Evolutionary conservation across 2,329 filamentous ascomycete species (phyloP), one percentile per base, ranked within the genome.

Genomic region (Talaromyces islandicus): DNA sequence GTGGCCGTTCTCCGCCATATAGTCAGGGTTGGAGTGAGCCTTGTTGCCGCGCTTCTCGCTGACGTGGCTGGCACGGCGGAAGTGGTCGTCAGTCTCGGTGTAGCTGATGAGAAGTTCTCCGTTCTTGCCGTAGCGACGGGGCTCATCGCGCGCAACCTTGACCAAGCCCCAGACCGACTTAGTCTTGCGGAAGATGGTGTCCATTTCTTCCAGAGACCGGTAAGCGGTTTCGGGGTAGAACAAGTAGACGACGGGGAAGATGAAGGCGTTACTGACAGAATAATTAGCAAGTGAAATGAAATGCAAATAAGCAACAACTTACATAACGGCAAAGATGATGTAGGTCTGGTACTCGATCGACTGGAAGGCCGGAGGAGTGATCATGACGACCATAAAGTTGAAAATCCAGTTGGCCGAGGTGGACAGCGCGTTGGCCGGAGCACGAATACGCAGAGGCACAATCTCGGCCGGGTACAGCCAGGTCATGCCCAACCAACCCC

Each of bases 311-410:
- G 46, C 14, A 38, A 21, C 4, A 57, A 67, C 77, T 69, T 70
- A 79, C 75, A 78, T 84, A 41, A 81, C 80, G 27, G 80, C 81
- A 62, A 83, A 83, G 64, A 83, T 81, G 55, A 83, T 78, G 67
- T 85, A 85, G 2, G 82, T 85, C 62, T 78, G 72, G 65, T 83
- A 85, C 0, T 73, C 71, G 60, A 85, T 85, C 60, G 78, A 82
- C 9, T 75, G 71, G 63, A 88, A 84, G 5, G 85, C 83, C 7
- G 84, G 79, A 0, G 85, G 85, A 0, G 85, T 86, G 56, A 88
- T 83, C 81, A 87, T 86, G 55, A 88, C 86, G 25, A 88, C 83
- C 68, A 87, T 76, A 71, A 88, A 88, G 71, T 86, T 85, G 72
- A 81, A 82, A 17, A 82, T 74, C 83, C 83, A 85, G 71, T 85